These are phyloP conservation scores for Aspergillus sp. DNA, from an alignment of 2,329 filamentous ascomycete species.

Conservation along the genomic window DNA sequence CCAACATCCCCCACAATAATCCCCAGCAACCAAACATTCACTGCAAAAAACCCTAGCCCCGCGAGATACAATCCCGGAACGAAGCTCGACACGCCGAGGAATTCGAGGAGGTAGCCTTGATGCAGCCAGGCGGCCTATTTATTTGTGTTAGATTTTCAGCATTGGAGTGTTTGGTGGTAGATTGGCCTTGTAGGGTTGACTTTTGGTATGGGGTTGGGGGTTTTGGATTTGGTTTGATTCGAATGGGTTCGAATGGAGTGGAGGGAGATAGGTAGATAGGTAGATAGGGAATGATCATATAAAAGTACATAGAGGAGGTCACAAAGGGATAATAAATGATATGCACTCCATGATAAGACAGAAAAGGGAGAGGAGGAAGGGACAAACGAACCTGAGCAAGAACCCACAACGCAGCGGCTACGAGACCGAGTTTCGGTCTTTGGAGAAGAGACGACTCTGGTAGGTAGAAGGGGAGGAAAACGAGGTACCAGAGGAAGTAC, in stretches of 20 bases:
- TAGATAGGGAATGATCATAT: too few species aligned
- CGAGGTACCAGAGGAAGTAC: constrained; percentile 99
- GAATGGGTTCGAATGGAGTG: too few species aligned
- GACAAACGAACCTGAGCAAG: constrained; percentile 57
- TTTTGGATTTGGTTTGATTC: too few species aligned
- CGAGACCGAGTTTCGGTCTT: constrained; percentile 60
- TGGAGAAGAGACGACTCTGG: constrained; percentile 72
- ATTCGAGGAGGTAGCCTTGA: constrained; percentile 74
- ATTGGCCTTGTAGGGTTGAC: background rate
- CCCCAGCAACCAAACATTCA: constrained; percentile 85
- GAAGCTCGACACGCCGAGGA: constrained; percentile 79
- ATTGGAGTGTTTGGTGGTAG: background rate
- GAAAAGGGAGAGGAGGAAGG: background rate
- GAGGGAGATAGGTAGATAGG: too few species aligned
- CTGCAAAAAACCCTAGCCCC: constrained; percentile 74
- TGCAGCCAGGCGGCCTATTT: constrained; percentile 66
- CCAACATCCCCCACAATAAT: constrained; percentile 70
- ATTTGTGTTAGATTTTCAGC: background rate
- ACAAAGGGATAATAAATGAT: too few species aligned
- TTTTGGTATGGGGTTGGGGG: too few species aligned
- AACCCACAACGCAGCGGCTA: constrained; percentile 72
- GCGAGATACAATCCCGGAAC: constrained; percentile 78
- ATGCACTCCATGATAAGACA: too few species aligned
- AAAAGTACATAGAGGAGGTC: too few species aligned
- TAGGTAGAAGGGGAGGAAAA: constrained; percentile 89